Percentiles rank a stretch among this genome's conserved stretches.
Evolutionary conservation across 108 stramenopile species (phyloP).

Genomic region (Discostella stelligeroides): DNA sequence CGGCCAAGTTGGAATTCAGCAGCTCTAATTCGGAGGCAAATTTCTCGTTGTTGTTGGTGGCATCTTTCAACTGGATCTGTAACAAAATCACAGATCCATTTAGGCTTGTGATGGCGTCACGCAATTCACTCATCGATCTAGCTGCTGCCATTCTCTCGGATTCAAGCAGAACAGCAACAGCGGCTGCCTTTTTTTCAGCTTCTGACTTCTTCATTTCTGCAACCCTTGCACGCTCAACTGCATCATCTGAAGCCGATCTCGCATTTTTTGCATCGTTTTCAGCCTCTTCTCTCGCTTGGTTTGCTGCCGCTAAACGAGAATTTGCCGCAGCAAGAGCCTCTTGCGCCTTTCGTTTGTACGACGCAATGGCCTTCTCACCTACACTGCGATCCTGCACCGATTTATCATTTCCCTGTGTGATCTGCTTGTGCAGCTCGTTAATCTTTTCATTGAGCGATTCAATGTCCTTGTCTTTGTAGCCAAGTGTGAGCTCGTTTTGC

Average conservation of each 20-base stretch:
- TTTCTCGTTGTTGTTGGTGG: conserved; percentile 28
- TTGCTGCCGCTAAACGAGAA: conserved; percentile 73
- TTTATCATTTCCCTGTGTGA: conserved; percentile 38
- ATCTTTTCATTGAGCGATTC: conserved; percentile 54
- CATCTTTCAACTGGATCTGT: conserved; percentile 31
- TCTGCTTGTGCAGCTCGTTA: conserved; percentile 42
- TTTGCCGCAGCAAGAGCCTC: conserved; percentile 77
- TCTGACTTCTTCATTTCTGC: conserved; percentile 65
- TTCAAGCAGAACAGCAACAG: conserved; percentile 17
- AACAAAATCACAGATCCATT: conserved; percentile 29
- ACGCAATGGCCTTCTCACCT: conserved; percentile 68
- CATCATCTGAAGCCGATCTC: conserved; percentile 66
- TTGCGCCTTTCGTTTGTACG: conserved; percentile 89
- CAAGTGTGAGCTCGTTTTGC: conserved; percentile 56
- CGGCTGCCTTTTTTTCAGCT: conserved; percentile 57
- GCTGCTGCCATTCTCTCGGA: conserved; percentile 16
- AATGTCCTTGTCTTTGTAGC: conserved; percentile 67
- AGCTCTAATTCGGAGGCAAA: conserved; percentile 44
- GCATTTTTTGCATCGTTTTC: conserved; percentile 83
- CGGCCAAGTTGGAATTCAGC: conserved; percentile 16
- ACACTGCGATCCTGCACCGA: conserved; percentile 56
- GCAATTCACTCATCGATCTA: conserved; percentile 49
- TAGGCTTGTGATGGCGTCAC: conserved; percentile 40
- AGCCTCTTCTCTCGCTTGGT: conserved; percentile 86
- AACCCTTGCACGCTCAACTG: conserved; percentile 63